phyloP scores from a whole-genome alignment of 352 stramenopile genomes.

The Pythium oligandrum region DNA sequence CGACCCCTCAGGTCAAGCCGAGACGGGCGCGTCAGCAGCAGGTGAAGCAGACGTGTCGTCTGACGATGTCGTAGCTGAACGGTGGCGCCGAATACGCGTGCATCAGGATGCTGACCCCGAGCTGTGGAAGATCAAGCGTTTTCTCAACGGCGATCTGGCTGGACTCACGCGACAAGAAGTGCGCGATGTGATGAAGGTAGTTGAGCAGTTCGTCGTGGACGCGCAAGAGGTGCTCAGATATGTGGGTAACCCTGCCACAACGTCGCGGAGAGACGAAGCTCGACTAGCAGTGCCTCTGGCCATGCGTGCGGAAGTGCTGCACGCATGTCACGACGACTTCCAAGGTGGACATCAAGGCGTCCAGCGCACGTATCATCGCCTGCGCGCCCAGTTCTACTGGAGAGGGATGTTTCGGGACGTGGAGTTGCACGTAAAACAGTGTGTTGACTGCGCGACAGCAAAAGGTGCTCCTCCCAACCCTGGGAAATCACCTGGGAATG shows the following conservation, averaged over 20 bases:
- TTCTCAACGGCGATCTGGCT: too few species aligned
- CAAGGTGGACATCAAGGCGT: conserved; percentile 15
- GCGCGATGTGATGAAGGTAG: conserved; percentile 14
- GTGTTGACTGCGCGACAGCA: conserved; percentile 13
- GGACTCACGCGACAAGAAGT: too few species aligned
- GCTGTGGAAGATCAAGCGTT: conserved; percentile 5
- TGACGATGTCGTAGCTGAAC: not conserved
- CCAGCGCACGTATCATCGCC: conserved; percentile 7
- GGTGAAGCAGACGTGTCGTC: not conserved
- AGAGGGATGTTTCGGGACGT: conserved; percentile 14
- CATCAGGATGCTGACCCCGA: conserved; percentile 2
- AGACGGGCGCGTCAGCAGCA: not conserved
- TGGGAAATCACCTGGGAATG: conserved; percentile 10
- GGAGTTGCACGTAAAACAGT: not conserved
- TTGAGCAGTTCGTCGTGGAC: conserved; percentile 5
- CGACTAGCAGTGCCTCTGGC: too few species aligned
- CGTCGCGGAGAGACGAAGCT: too few species aligned
- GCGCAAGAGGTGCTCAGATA: not conserved
- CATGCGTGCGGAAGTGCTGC: conserved; percentile 8
- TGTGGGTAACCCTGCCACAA: too few species aligned
- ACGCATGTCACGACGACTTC: conserved; percentile 7
- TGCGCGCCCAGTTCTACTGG: conserved; percentile 13
- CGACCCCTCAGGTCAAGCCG: too few species aligned
- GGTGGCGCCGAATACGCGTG: too few species aligned
- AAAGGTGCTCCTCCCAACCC: conserved; percentile 4